phyloP scores from a whole-genome alignment of 2,329 filamentous ascomycete species.

The Aphanocladium album region DNA sequence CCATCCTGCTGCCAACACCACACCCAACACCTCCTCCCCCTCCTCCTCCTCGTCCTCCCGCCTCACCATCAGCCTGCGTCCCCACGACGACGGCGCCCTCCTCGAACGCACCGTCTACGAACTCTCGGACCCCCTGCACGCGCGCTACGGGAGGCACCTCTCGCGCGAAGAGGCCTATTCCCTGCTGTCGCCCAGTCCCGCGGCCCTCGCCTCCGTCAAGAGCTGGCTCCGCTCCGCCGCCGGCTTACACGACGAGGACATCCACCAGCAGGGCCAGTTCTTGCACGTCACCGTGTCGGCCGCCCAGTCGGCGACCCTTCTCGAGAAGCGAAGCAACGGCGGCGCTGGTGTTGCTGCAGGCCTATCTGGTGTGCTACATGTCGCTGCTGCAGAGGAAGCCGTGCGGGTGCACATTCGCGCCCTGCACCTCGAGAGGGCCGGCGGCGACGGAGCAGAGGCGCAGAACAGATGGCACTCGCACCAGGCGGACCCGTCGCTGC shows the following conservation, averaged over 20 bases:
- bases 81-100: constrained; percentile 19
- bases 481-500: not conserved
- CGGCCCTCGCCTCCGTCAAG: constrained; percentile 35
- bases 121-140: constrained; percentile 43
- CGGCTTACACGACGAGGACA: constrained; percentile 31
- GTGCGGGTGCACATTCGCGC: constrained; percentile 1
- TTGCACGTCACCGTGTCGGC: constrained; percentile 39
- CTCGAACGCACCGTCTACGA: constrained; percentile 42
- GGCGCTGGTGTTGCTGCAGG: not conserved
- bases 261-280: constrained; percentile 33
- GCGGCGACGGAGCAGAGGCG: not conserved
- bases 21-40: no score
- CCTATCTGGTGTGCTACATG: not conserved
- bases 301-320: constrained; percentile 37
- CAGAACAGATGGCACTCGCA: not conserved
- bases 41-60: no score
- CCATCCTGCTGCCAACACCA: not conserved
- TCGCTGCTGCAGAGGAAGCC: not conserved
- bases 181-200: constrained; percentile 39
- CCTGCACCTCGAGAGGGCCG: not conserved
- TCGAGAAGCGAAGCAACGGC: constrained; percentile 31
- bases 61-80: constrained; percentile 27
- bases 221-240: constrained; percentile 39
- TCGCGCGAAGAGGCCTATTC: constrained; percentile 42
- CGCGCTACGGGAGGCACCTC: constrained; percentile 45